Conservation (phyloP, 176 grass and related monocot genomes). For the Microstegium vimineum region DNA sequence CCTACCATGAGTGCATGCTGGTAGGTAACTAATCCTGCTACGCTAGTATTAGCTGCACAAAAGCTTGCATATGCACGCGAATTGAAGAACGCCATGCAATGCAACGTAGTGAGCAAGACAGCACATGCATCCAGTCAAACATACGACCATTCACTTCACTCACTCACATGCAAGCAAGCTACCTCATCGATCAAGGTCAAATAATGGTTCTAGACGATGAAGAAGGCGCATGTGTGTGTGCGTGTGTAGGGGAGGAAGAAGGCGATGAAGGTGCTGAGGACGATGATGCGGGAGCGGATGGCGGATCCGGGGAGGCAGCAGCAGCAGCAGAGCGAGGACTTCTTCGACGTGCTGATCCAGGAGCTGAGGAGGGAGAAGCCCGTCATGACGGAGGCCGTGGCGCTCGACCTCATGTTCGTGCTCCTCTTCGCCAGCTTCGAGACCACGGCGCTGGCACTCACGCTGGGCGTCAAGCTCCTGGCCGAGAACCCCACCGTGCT, state of each 20-base stretch:
- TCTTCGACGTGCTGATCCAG: constrained; percentile 55
- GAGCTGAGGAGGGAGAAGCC: constrained; percentile 56
- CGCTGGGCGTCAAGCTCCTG: constrained; percentile 68
- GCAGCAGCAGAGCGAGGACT: constrained; percentile 40
- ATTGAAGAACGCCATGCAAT: too few relatives aligned
- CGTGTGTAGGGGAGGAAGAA: constrained; percentile 56
- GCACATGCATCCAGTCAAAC: too few relatives aligned
- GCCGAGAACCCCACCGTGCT: constrained; percentile 57
- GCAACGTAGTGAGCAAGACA: too few relatives aligned
- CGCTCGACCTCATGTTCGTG: constrained; percentile 68
- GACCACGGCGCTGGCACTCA: constrained; percentile 75
- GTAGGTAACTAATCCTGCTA: too few relatives aligned
- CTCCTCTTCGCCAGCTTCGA: constrained; percentile 75
- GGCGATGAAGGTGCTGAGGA: constrained; percentile 58
- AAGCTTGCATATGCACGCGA: too few relatives aligned
- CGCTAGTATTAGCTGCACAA: too few relatives aligned
- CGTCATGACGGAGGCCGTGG: constrained; percentile 44
- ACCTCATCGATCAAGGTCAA: constrained; percentile 12
- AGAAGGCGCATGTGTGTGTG: too few relatives aligned
- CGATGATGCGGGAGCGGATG: constrained; percentile 39
- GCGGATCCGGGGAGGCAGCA: neutral
- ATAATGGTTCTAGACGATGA: neutral
- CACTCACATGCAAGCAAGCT: constrained; percentile 6
- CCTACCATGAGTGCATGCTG: constrained; percentile 62
- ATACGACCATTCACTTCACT: too few relatives aligned